Conservation (phyloP, 2,329 filamentous ascomycete genomes). For the Keithomyces neogunnii region DNA sequence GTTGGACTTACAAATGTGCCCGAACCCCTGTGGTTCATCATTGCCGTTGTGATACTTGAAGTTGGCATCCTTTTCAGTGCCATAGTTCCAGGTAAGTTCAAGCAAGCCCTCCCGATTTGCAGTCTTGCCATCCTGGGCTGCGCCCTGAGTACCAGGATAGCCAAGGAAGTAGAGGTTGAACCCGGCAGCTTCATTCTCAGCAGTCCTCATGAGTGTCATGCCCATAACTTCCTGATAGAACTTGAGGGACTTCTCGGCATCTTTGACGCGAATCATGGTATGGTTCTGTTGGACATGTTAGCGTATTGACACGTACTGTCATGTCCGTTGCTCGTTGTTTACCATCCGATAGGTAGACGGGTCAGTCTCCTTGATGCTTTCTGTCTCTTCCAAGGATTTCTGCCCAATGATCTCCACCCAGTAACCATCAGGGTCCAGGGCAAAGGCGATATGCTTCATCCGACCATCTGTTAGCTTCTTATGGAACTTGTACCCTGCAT, state of each 20-base stretch:
- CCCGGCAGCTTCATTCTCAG: slow-evolving; percentile 58
- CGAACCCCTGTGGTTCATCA: slow-evolving; percentile 83
- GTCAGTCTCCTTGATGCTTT: slow-evolving; percentile 65
- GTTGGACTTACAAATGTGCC: slow-evolving; percentile 68
- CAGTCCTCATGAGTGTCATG: slow-evolving; percentile 71
- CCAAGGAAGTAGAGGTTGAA: slow-evolving; percentile 94
- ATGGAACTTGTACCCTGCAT: slow-evolving; percentile 87
- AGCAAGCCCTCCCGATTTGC: slow-evolving; percentile 73
- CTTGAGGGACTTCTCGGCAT: slow-evolving; percentile 61
- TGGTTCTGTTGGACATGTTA: slow-evolving; percentile 52
- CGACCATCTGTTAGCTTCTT: slow-evolving; percentile 87
- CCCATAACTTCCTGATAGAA: slow-evolving; percentile 84
- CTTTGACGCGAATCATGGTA: slow-evolving; percentile 93
- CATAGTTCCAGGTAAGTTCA: slow-evolving; percentile 80
- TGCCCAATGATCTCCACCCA: slow-evolving; percentile 79
- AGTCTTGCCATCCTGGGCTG: slow-evolving; percentile 43
- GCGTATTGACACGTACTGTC: too few relatives aligned
- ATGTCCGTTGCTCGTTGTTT: background rate
- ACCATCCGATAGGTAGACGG: slow-evolving; percentile 65
- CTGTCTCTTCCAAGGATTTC: slow-evolving; percentile 63
- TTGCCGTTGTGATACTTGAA: slow-evolving; percentile 94
- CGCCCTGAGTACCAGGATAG: slow-evolving; percentile 54
- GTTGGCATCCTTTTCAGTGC: slow-evolving; percentile 73
- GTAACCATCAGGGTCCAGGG: slow-evolving; percentile 77
- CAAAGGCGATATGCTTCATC: slow-evolving; percentile 86